These are phyloP conservation scores for Acmispon strigosus DNA, from an alignment of 306 rosid species.

Conservation along the genomic window DNA sequence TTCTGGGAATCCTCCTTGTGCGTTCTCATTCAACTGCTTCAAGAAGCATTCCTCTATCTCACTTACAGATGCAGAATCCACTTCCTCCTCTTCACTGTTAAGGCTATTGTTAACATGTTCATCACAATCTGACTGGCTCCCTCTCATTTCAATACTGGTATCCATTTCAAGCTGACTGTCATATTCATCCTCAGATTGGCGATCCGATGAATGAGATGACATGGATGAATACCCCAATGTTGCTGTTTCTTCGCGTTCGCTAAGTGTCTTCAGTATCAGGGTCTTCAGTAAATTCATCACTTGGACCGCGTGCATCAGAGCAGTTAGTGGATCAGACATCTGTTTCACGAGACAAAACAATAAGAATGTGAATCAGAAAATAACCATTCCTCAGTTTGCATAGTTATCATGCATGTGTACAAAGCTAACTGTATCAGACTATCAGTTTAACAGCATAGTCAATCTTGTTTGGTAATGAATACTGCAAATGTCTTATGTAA, in stretches of 20 bases:
- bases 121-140: conserved; percentile 39
- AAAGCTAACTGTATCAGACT: not conserved
- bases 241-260: conserved; percentile 68
- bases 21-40: conserved; percentile 43
- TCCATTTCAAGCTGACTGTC: conserved; percentile 82
- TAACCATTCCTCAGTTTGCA: not conserved
- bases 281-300: conserved; percentile 96
- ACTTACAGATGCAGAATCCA: conserved; percentile 35
- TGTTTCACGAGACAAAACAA: conserved; percentile 24
- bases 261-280: conserved; percentile 62
- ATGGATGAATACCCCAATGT: conserved; percentile 60
- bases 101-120: conserved; percentile 33
- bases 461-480: no score
- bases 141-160: conserved; percentile 49
- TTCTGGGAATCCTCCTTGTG: conserved; percentile 26
- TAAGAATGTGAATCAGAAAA: not conserved
- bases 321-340: conserved; percentile 99
- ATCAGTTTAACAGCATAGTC: not conserved
- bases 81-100: conserved; percentile 44
- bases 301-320: conserved; percentile 98
- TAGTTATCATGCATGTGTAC: not conserved
- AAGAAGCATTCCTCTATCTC: conserved; percentile 65
- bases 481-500: no score
- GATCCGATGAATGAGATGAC: conserved; percentile 69
- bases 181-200: conserved; percentile 54